Base-by-base conservation (phyloP, 1,284 basidiomycete species). In the Retiboletus flavoniger region DNA sequence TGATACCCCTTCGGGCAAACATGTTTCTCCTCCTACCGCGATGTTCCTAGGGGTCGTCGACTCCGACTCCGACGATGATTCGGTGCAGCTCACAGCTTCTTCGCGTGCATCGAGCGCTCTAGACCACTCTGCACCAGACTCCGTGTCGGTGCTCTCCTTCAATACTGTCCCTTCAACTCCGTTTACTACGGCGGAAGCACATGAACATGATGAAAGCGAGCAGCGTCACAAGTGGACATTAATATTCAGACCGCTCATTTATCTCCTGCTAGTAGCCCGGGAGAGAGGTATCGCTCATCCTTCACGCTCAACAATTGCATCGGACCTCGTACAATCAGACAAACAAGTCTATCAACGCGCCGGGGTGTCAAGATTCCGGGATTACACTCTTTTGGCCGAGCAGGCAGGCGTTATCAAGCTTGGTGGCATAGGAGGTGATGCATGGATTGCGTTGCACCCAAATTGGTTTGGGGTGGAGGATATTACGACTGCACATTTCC, bases 361-460 rank as follows among this genome's bases (percentile, higher is more conserved):
- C 0, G 78, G 78, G 13, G 74, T 75, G 31, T 56, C 64, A 2
- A 73, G 60, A 39, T 83, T 83, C 60, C 73, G 69, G 45, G 67
- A 78, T 28, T 85, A 81, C 57, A 60, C 70, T 9, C 63, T 63
- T 13, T 55, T 78, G 26, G 83, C 83, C 13, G 72, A 77, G 59
- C 61, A 74, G 47, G 66, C 63, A 7, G 77, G 75, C 3, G 62
- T 85, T 14, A 64, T 85, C 26, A 67, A 70, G n/a, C 67, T 81
- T 6, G 81, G 83, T 14, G 80, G 79, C 4, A 57, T 14, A 29
- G 65, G 68, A 2, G 72, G 66, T 1, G 60, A 65, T 3, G 72
- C 75, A 13, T 84, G 82, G 81, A 79, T 85, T 44, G 61, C 70
- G 1, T 61, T 84, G 39, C 69, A 68, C 21, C 66, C 72, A 32